These are phyloP conservation scores for Saccharomycodes ludwigii DNA, from an alignment of 805 yeast species.

Conservation along the genomic window DNA sequence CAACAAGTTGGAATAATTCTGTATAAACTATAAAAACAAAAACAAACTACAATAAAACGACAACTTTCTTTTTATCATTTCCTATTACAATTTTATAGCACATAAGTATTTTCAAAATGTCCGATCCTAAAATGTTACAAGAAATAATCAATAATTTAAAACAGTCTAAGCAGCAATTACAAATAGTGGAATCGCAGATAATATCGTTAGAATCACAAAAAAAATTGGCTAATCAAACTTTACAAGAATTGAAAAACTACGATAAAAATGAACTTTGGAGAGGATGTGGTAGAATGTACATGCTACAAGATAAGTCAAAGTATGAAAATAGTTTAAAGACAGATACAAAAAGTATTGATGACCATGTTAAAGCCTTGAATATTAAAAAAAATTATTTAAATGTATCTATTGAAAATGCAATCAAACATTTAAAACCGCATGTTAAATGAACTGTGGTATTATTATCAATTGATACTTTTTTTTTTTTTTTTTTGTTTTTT, in stretches of 20 bases:
- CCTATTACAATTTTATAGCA: too few relatives aligned
- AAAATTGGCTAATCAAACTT: slow-evolving; percentile 43
- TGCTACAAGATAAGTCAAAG: slow-evolving; percentile 26
- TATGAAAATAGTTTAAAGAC: slow-evolving; percentile 37
- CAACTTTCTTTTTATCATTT: too few relatives aligned
- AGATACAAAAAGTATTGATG: slow-evolving; percentile 44
- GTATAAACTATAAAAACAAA: too few relatives aligned
- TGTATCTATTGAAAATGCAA: slow-evolving; percentile 65
- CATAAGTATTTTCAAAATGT: too few relatives aligned
- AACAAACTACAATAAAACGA: too few relatives aligned
- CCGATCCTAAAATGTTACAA: slow-evolving; percentile 5
- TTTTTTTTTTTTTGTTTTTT: too few relatives aligned
- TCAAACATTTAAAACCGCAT: slow-evolving; percentile 46
- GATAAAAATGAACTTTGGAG: slow-evolving; percentile 57
- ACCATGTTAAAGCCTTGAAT: slow-evolving; percentile 44
- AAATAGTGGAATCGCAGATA: slow-evolving; percentile 19
- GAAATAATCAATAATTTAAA: slow-evolving; percentile 20
- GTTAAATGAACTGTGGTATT: slow-evolving; percentile 8
- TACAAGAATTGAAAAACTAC: slow-evolving; percentile 35
- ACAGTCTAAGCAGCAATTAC: slow-evolving; percentile 18
- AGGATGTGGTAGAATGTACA: slow-evolving; percentile 71
- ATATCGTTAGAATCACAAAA: slow-evolving; percentile 20
- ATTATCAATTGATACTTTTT: slow-evolving; percentile 3
- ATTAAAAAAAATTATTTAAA: slow-evolving; percentile 65
- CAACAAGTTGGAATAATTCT: too few relatives aligned